Base-by-base conservation (phyloP, 1,284 basidiomycete genomes). In the Ganoderma lucidum region DNA sequence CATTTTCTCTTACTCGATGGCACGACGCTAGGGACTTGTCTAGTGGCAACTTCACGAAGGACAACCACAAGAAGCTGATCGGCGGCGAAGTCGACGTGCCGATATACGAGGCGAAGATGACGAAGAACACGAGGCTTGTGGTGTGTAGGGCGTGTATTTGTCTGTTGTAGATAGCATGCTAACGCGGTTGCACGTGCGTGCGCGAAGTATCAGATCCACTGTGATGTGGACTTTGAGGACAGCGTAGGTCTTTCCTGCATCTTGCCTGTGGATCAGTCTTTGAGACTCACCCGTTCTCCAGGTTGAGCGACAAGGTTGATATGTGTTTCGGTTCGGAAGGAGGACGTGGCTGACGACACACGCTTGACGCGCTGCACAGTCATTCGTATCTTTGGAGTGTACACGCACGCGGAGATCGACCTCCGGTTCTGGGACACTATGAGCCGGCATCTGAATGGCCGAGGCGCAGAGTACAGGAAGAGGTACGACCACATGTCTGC, bases 41-140 rank as follows among this genome's bases (percentile, higher is more conserved):
- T 0, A 84, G 86, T 8, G 90, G 90, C 0, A 85, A 89, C 71
- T 92, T 92, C 75, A 90, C 90, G 0, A 82, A 83, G 9, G 88
- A 91, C 71, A 92, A 92, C 69, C 89, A 92, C 70, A 92, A 90
- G 77, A 78, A 83, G n/a, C 79, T 92, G 14, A 88, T 82, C 35
- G 84, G 84, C 0, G 70, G 80, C 0, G 77, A 80, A 35, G 79
- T 79, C 6, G 85, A 84, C 9, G 78, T 79, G 3, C 89, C 90
- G 0, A 85, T 92, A 9, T 92, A 84, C 65, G 90, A 91, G 75
- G 90, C 91, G 0, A 91, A 91, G 76, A 88, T 91, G 86, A 89
- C 87, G 0, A 72, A 84, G 0, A 88, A 91, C 74, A 78, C 83
- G 32, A 83, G 90, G 6, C 79, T 92, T 3, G 83, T 92, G 23